Evolutionary conservation across 225 moss, liverwort and hornwort genomes (phyloP).

Genomic region (Bryoerythrophyllum caledonicum): DNA sequence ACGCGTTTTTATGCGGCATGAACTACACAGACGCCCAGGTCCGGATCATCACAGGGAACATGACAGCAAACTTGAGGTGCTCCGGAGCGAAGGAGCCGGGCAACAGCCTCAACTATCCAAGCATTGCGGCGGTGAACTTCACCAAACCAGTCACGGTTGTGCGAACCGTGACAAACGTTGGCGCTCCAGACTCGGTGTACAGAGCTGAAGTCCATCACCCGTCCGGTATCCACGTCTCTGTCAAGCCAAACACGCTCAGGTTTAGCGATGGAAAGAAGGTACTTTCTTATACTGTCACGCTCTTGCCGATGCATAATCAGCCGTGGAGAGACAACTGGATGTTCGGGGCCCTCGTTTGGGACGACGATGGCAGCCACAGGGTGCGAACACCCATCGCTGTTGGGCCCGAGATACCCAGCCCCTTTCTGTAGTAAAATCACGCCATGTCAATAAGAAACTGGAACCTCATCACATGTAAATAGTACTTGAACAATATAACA

Average conservation of each 20-base stretch:
- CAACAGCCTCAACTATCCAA: conserved; percentile 55
- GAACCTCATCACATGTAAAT: conserved; percentile 5
- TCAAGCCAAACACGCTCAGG: conserved; percentile 21
- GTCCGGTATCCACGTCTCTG: conserved; percentile 28
- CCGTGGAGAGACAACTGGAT: conserved; percentile 35
- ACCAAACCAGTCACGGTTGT: conserved; percentile 29
- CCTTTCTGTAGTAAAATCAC: background rate
- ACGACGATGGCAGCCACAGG: conserved; percentile 36
- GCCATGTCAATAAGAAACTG: background rate
- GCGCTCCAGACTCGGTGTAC: conserved; percentile 31
- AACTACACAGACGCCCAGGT: conserved; percentile 32
- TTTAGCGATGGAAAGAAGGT: conserved; percentile 14
- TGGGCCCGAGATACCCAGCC: conserved; percentile 28
- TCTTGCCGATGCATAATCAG: conserved; percentile 20
- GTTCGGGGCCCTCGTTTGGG: conserved; percentile 46
- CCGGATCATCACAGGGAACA: conserved; percentile 34
- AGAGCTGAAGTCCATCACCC: conserved; percentile 35
- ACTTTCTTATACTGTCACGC: conserved; percentile 36
- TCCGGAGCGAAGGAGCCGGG: conserved; percentile 11
- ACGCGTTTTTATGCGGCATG: conserved; percentile 31
- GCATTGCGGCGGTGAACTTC: conserved; percentile 31
- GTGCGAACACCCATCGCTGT: conserved; percentile 46
- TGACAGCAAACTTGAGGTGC: conserved; percentile 20
- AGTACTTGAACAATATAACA: conserved; percentile 1
- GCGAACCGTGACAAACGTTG: conserved; percentile 54